Base-by-base conservation (phyloP, 139 green algal species). In the Diplosphaera chodatii region DNA sequence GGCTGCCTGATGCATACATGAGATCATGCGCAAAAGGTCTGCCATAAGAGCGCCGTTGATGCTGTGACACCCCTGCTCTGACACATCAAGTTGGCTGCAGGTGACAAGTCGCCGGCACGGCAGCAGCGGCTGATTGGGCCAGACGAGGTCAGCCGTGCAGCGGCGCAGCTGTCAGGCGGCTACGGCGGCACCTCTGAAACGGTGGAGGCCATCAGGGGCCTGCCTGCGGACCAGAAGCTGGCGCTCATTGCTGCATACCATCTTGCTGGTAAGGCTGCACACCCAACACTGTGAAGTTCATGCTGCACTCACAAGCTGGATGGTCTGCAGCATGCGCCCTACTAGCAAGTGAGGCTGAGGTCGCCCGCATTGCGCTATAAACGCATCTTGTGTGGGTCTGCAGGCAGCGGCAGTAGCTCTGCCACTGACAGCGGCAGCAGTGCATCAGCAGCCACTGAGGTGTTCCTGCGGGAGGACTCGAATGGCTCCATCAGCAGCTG, bases 221-320 rank as follows among this genome's bases (percentile, higher is more conserved):
- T 55, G 40, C 48, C 64, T 2, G 33, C 67, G 6, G 20, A 67
- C 2, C 31, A 66, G 40, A 41, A 70, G 32, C 34, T 65, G 59
- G 73, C 40, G 28, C 37, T 78, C 1, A 40, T 78, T 4, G 31
- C 34, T 1, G 30, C 48, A 25, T 59, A 59, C 48, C 48, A 59
- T 10, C 18, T 59, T 18, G 18, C 18, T 5, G 48, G 48, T 59
- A 18, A 23, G 48, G n/a, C n/a, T n/a, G n/a, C n/a, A n/a, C n/a
- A n/a, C n/a, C n/a, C n/a, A n/a, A n/a, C n/a, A n/a, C n/a, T n/a
- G n/a, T n/a, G n/a, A n/a, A n/a, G n/a, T n/a, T n/a, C n/a, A n/a
- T n/a, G n/a, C n/a, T n/a, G n/a, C n/a, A n/a, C n/a, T n/a, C n/a
- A n/a, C n/a, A n/a, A n/a, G n/a, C n/a, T n/a, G n/a, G n/a, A n/a